phyloP scores from a whole-genome alignment of 23 red algal species.

The Gracilaria vermiculophylla region DNA sequence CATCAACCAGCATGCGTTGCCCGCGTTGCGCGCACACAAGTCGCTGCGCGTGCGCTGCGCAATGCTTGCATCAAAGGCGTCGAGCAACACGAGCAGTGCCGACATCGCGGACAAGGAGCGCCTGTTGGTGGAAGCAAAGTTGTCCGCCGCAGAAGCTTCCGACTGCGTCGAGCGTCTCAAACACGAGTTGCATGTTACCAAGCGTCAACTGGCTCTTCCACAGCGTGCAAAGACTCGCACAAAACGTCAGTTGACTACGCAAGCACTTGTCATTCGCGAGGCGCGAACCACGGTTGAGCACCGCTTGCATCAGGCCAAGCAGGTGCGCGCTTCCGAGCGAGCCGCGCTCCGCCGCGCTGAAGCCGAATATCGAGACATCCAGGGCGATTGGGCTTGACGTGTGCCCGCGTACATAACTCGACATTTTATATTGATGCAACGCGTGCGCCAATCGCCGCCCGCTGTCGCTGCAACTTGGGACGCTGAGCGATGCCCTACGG shows the following conservation, averaged over 20 bases:
- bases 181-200: slow-evolving; percentile 21
- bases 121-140: slow-evolving; percentile 59
- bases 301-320: not conserved
- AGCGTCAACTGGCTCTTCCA: slow-evolving; percentile 25
- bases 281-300: slow-evolving; percentile 10
- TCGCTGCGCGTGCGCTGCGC: not conserved
- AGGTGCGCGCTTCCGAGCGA: not conserved
- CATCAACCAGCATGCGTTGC: not conserved
- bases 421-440: not conserved
- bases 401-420: too few species aligned
- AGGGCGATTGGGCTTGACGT: slow-evolving; percentile 70
- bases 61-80: slow-evolving; percentile 3
- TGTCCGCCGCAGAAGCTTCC: slow-evolving; percentile 37
- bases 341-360: slow-evolving; percentile 22
- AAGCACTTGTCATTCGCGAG: slow-evolving; percentile 17
- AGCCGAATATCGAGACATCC: slow-evolving; percentile 26
- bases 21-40: slow-evolving; percentile 10
- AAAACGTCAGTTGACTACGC: not conserved
- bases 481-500: not conserved
- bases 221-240: slow-evolving; percentile 20
- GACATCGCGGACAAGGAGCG: slow-evolving; percentile 53
- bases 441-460: not conserved
- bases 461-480: not conserved
- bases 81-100: not conserved
- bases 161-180: slow-evolving; percentile 41